Evolutionary conservation across 805 yeast species (phyloP), one percentile per base, ranked within the genome.

Genomic region (Candida ipomoeae): DNA sequence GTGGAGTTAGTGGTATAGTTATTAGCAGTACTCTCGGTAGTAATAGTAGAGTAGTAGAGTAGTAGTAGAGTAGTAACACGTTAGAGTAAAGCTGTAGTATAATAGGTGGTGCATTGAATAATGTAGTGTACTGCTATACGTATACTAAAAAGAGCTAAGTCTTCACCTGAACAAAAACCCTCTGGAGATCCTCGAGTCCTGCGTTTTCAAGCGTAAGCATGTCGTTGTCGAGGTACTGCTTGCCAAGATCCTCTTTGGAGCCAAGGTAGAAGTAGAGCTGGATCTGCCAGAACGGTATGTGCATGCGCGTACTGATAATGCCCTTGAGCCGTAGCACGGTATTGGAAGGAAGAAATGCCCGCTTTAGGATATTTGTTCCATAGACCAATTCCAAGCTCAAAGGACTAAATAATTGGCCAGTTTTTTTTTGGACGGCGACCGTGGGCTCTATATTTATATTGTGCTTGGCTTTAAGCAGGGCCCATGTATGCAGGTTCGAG

Each of bases 401-500:
- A 5, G 40, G n/a, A 4, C 11, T 11, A 15, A 44, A 18, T 23
- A 44, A n/a, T 17, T 10, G 11, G 15, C 1, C 3, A 6, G 29
- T 15, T 3, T 15, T 14, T 3, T 23, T 17, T 21, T 21, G 13
- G 3, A 13, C 17, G n/a, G 8, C 13, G 15, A n/a, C 13, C 18
- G 4, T 4, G 11, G 32, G 33, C 33, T n/a, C 18, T 10, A 14
- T 44, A 2, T 38, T 8, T 13, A 71, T 52, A 1, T 60, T 65
- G 59, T 82, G 70, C 48, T 67, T 69, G 2, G 51, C 38, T 8
- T 68, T 59, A n/a, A 81, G 70, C 23, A 63, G 34, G 2, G 45
- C 40, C 85, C 86, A 84, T 29, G 78, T 61, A 17, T 33, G n/a
- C 3, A 56, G 26, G 21, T 49, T 49, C 38, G 66, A 56, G 39